Evolutionary conservation across 805 yeast genomes (phyloP).

Genomic region (Brettanomyces nanus): DNA sequence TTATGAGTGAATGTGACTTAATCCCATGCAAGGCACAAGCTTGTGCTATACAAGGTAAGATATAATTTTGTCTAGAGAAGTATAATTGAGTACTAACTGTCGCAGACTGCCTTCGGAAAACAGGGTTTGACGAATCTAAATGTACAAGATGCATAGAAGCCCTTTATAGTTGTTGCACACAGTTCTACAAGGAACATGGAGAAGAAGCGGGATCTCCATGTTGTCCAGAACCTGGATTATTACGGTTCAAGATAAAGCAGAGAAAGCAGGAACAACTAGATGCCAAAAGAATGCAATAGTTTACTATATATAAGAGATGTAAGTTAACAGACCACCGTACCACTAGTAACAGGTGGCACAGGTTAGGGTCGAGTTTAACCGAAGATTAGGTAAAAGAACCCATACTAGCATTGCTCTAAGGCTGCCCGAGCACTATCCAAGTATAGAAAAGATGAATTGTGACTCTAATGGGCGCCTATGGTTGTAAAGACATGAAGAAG

Average conservation of each 20-base stretch:
- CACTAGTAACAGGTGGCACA: neutral
- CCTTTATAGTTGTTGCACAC: conserved; percentile 66
- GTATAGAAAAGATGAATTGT: conserved; percentile 46
- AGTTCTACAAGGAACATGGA: conserved; percentile 56
- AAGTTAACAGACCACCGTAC: conserved; percentile 5
- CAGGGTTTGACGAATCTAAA: conserved; percentile 62
- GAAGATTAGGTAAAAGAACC: neutral
- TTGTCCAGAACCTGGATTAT: conserved; percentile 65
- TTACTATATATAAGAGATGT: neutral
- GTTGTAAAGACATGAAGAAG: conserved; percentile 22
- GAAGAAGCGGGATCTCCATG: conserved; percentile 56
- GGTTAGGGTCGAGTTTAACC: conserved; percentile 5
- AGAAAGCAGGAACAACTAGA: conserved; percentile 48
- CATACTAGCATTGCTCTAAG: conserved; percentile 49
- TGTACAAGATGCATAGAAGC: conserved; percentile 64
- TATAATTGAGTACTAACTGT: too few relatives aligned
- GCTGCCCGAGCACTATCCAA: conserved; percentile 85
- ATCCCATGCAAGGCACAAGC: conserved; percentile 72
- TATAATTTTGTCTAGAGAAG: too few relatives aligned
- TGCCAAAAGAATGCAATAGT: conserved; percentile 34
- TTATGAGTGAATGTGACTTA: too few relatives aligned
- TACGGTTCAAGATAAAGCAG: conserved; percentile 59
- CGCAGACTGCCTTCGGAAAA: conserved; percentile 57
- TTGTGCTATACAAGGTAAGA: conserved; percentile 67
- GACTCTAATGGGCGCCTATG: conserved; percentile 83